These are phyloP conservation scores for Cercis canadensis DNA, from an alignment of 306 rosid species.

Conservation along the genomic window DNA sequence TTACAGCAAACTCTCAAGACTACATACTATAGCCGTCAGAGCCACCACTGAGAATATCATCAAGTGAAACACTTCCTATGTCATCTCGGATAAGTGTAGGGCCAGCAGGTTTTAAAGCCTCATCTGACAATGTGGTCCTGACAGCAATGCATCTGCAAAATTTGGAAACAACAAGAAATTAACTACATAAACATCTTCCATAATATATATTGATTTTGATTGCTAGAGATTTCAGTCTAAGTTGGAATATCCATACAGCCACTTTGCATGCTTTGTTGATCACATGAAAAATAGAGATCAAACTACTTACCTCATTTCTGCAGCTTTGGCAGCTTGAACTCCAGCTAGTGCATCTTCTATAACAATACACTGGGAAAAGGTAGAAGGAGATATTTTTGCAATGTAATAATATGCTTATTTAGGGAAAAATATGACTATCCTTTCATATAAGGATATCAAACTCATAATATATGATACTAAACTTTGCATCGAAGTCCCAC, in stretches of 20 bases:
- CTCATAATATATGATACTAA: neutral
- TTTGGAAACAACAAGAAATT: conserved; percentile 31
- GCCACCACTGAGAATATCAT: conserved; percentile 87
- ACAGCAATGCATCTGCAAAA: conserved; percentile 87
- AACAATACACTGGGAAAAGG: conserved; percentile 75
- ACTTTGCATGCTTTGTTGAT: conserved; percentile 10
- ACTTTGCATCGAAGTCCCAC: conserved; percentile 22
- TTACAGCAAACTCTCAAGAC: conserved; percentile 68
- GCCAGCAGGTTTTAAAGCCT: conserved; percentile 63
- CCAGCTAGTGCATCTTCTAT: conserved; percentile 98
- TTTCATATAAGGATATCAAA: conserved; percentile 28
- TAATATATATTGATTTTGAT: conserved; percentile 8
- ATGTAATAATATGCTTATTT: too few relatives aligned
- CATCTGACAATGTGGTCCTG: conserved; percentile 85
- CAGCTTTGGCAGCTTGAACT: conserved; percentile 96
- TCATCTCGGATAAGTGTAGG: conserved; percentile 81
- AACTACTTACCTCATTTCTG: conserved; percentile 79
- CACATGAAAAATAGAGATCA: neutral
- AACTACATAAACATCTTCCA: conserved; percentile 3
- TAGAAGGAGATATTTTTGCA: too few relatives aligned
- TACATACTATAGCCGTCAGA: conserved; percentile 88
- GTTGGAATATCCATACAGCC: conserved; percentile 26
- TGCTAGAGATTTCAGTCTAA: conserved; percentile 5
- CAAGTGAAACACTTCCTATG: conserved; percentile 84
- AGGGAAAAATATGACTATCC: conserved; percentile 27